A percentile compares a stretch with the other conserved stretches of the same genome.
phyloP scores from a whole-genome alignment of 305 asterid species.

The Caryopteris hybrid region DNA sequence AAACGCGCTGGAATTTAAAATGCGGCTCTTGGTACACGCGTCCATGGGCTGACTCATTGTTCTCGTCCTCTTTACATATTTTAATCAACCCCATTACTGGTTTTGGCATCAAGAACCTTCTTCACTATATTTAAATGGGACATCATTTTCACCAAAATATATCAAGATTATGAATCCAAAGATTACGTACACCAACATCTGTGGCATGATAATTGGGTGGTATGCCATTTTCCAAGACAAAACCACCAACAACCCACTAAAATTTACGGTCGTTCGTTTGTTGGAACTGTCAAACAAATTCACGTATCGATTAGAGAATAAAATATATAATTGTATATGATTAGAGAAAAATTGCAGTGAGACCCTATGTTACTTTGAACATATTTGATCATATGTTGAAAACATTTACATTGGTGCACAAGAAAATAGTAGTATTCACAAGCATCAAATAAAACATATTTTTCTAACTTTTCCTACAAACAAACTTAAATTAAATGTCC shows the following conservation, averaged over 20 bases:
- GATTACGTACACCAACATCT: conserved; percentile 25
- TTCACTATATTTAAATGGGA: conserved; percentile 9
- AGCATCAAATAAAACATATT: too few relatives aligned
- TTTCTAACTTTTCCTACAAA: too few relatives aligned
- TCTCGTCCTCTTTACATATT: conserved; percentile 27
- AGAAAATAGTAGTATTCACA: too few relatives aligned
- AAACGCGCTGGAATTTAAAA: conserved; percentile 18
- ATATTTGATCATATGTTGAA: too few relatives aligned
- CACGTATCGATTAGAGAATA: too few relatives aligned
- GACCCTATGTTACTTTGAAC: too few relatives aligned
- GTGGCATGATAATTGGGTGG: conserved; percentile 35
- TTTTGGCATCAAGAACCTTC: conserved; percentile 56
- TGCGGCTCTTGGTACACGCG: conserved; percentile 39
- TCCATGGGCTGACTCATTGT: conserved; percentile 38
- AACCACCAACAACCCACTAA: conserved; percentile 36
- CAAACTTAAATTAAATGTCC: too few relatives aligned
- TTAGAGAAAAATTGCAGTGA: too few relatives aligned
- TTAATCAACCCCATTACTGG: conserved; percentile 33
- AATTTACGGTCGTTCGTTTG: conserved; percentile 18
- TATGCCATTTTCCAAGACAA: conserved; percentile 25
- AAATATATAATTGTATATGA: too few relatives aligned
- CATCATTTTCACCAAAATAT: conserved; percentile 19
- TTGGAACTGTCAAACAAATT: too few relatives aligned
- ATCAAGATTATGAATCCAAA: conserved; percentile 2
- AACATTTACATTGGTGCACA: too few relatives aligned